These are phyloP conservation scores for Geranium incanum DNA, from an alignment of 441 rosid genomes.

Conservation along the genomic window DNA sequence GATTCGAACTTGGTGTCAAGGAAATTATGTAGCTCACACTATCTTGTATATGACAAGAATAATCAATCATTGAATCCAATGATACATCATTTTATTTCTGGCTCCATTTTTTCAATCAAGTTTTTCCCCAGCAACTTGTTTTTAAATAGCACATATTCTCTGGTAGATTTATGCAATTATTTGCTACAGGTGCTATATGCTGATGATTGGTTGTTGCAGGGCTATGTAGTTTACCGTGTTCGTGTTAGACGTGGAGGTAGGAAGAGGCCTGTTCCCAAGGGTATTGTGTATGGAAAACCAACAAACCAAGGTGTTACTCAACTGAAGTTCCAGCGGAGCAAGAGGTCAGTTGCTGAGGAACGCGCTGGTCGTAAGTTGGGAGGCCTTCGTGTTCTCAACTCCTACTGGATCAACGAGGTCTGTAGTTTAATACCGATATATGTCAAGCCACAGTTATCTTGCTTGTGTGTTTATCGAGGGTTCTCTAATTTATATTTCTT, in stretches of 20 bases:
- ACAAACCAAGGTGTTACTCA: constrained; percentile 99
- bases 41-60: too few relatives aligned
- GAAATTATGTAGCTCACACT: too few relatives aligned
- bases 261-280: too few relatives aligned
- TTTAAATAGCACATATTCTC: background rate
- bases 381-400: constrained; percentile 82
- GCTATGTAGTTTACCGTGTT: constrained; percentile 54
- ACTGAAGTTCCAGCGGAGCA: constrained; percentile 89
- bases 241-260: too few relatives aligned
- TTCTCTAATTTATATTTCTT: background rate
- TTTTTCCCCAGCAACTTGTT: background rate
- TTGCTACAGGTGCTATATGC: background rate
- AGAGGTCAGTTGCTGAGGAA: constrained; percentile 96
- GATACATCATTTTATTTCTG: background rate
- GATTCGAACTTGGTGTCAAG: too few relatives aligned
- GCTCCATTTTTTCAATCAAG: background rate
- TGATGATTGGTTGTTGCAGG: constrained; percentile 33
- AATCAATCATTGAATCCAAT: background rate
- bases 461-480: background rate
- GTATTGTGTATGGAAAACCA: constrained; percentile 25
- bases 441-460: background rate
- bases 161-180: background rate
- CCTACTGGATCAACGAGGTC: constrained; percentile 96
- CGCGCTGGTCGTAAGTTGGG: constrained; percentile 94
- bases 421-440: background rate